A percentile compares a stretch with the other conserved stretches of the same genome.
phyloP scores from a whole-genome alignment of 2,329 filamentous ascomycete species.

The Harringtonia aguacate region DNA sequence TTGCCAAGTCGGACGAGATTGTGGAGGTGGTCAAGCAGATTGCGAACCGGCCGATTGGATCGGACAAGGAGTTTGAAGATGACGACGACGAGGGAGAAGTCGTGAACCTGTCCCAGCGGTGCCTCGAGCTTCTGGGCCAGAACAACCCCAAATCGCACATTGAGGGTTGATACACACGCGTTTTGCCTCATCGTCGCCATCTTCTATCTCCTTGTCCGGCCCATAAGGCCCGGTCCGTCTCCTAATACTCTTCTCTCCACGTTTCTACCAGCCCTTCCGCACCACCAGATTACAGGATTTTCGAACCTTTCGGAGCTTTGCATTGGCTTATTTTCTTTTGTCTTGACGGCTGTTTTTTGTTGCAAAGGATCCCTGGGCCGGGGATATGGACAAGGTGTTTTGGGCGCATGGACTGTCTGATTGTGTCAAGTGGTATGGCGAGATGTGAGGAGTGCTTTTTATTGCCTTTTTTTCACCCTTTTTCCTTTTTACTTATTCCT shows the following conservation, averaged over 20 bases:
- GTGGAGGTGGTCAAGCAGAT: conserved; percentile 88
- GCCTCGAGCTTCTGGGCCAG: conserved; percentile 75
- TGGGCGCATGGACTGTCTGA: conserved; percentile 21
- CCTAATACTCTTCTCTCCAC: not conserved
- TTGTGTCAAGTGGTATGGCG: not conserved
- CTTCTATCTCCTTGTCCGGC: not conserved
- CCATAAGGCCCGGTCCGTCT: no score
- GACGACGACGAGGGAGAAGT: conserved; percentile 92
- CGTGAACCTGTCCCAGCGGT: conserved; percentile 80
- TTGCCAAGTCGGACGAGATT: conserved; percentile 82
- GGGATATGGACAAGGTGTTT: conserved; percentile 26
- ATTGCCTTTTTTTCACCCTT: conserved; percentile 5
- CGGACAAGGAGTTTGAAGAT: conserved; percentile 76
- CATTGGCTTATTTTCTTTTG: conserved; percentile 7
- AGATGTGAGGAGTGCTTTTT: not conserved
- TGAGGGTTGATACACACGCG: conserved; percentile 48
- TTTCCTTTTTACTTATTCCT: not conserved
- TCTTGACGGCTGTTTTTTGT: not conserved
- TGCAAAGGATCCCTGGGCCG: not conserved
- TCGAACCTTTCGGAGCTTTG: not conserved
- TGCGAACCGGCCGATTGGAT: conserved; percentile 78
- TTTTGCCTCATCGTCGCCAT: not conserved
- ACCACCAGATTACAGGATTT: not conserved
- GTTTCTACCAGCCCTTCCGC: not conserved
- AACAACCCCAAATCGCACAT: conserved; percentile 68